Conservation (phyloP, 768 basidiomycete species). For the Tulasnella sp. region DNA sequence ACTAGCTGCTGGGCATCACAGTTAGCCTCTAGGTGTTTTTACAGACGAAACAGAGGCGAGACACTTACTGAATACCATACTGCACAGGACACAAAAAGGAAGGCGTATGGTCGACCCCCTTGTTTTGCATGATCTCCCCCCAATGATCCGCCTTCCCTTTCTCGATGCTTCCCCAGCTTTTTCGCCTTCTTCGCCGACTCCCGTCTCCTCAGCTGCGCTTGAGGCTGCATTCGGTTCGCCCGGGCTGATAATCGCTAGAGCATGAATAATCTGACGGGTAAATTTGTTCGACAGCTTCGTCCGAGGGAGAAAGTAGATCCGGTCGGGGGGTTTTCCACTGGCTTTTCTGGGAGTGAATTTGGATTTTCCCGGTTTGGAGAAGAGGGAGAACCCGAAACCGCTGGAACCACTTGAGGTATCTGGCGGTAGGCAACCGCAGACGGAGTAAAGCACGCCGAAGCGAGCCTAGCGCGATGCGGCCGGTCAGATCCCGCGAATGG, state of each 20-base stretch:
- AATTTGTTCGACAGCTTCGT: constrained; percentile 20
- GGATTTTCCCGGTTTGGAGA: not conserved
- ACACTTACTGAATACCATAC: constrained; percentile 1
- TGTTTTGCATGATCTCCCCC: too few species aligned
- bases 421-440: constrained; percentile 52
- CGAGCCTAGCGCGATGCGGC: constrained; percentile 33
- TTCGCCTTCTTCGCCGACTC: too few species aligned
- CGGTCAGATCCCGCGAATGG: too few species aligned
- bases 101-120: constrained; percentile 14
- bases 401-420: not conserved
- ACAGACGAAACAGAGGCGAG: too few species aligned
- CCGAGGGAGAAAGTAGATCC: constrained; percentile 18
- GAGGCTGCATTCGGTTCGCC: not conserved
- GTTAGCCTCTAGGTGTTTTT: not conserved
- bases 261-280: constrained; percentile 23
- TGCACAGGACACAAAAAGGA: constrained; percentile 1
- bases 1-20: too few species aligned
- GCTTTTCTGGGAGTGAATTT: too few species aligned
- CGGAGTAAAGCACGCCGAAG: constrained; percentile 46
- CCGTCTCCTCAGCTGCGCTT: too few species aligned
- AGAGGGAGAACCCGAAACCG: not conserved
- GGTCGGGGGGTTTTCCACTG: constrained; percentile 21
- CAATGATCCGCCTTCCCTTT: too few species aligned
- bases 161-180: too few species aligned
- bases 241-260: constrained; percentile 19